Evolutionary conservation across 1,284 basidiomycete genomes (phyloP).

Genomic region (Puccinia novopanici): DNA sequence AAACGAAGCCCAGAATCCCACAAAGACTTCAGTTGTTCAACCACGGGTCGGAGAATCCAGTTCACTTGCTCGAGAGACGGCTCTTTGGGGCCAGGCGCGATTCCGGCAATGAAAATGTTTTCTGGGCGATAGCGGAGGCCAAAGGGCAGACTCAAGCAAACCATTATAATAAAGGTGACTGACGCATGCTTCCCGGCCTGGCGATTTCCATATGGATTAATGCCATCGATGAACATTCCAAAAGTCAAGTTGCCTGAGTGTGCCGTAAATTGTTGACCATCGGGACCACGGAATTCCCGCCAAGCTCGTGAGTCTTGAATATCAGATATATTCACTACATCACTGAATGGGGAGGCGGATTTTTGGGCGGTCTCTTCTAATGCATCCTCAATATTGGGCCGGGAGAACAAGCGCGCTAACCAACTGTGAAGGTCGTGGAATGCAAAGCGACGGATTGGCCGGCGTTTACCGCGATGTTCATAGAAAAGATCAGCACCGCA

Average conservation of each 20-base stretch:
- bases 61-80: constrained; percentile 54
- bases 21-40: constrained; percentile 57
- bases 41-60: constrained; percentile 57
- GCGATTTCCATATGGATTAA: too few species aligned
- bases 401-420: constrained; percentile 33
- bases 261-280: constrained; percentile 26
- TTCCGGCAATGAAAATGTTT: constrained; percentile 60
- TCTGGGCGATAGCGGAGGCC: too few species aligned
- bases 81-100: constrained; percentile 58
- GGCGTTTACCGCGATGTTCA: background rate
- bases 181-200: too few species aligned
- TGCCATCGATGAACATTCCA: constrained; percentile 47
- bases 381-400: constrained; percentile 21
- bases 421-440: constrained; percentile 28
- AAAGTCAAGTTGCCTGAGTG: constrained; percentile 18
- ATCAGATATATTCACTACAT: background rate
- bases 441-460: constrained; percentile 18
- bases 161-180: too few species aligned
- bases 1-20: constrained; percentile 57
- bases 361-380: constrained; percentile 3
- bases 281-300: constrained; percentile 17
- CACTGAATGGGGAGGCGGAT: constrained; percentile 9
- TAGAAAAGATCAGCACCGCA: background rate
- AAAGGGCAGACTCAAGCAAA: too few species aligned
- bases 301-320: too few species aligned